Percentiles rank a stretch among this genome's conserved stretches.
Evolutionary conservation across 495 filamentous ascomycete species (phyloP).

Genomic region (Diplogelasinospora grovesii): DNA sequence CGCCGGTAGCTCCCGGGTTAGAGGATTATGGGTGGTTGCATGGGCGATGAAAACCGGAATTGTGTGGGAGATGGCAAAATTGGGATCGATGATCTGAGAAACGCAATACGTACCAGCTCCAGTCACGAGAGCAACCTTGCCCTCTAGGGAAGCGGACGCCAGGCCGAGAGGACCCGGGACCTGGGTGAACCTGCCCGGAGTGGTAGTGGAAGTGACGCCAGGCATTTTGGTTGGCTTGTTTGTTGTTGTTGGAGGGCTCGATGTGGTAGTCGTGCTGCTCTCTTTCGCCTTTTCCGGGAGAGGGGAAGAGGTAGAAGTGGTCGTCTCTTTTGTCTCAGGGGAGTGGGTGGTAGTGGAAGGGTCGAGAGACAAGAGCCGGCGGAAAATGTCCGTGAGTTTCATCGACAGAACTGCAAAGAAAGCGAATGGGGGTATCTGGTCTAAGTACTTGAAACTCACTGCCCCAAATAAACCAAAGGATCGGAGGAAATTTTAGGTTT

Average conservation of each 20-base stretch:
- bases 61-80: neutral
- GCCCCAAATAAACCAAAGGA: neutral
- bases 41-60: neutral
- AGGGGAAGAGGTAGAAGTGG: conserved; percentile 3
- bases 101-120: conserved; percentile 34
- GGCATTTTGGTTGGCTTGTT: conserved; percentile 28
- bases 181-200: conserved; percentile 32
- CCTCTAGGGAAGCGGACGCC: conserved; percentile 40
- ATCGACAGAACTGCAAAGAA: too few species aligned
- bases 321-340: conserved; percentile 15
- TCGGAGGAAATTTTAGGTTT: too few species aligned
- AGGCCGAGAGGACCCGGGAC: conserved; percentile 45
- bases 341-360: conserved; percentile 10
- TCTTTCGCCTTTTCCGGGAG: too few species aligned
- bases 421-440: conserved; percentile 1
- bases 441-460: conserved; percentile 1
- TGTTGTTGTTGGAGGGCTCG: neutral
- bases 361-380: conserved; percentile 25
- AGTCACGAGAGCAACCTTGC: conserved; percentile 46
- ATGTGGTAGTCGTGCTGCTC: too few species aligned
- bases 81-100: neutral
- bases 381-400: conserved; percentile 17
- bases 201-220: conserved; percentile 19
- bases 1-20: neutral
- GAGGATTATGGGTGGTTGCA: neutral